Evolutionary conservation across 75 land plant species (phyloP), one percentile per base, ranked within the genome.

Genomic region (Larix kaempferi): DNA sequence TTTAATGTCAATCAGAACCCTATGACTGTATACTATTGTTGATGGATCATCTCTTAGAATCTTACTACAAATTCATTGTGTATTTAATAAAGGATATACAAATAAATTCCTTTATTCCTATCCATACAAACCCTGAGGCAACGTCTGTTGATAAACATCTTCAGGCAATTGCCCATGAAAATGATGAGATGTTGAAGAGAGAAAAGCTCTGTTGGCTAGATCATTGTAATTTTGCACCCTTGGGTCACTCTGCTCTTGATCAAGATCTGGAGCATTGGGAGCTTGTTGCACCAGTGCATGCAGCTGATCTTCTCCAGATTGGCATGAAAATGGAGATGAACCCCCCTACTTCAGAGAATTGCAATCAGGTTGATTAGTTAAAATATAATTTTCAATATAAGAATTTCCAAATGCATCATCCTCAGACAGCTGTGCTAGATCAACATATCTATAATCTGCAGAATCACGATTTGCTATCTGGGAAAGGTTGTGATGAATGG

Each of bases 121-220:
- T n/a, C n/a, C n/a, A n/a, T n/a, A n/a, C n/a, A n/a, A n/a, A n/a
- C n/a, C n/a, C n/a, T 76, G 78, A 76, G 67, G 80, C 33, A 80
- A 27, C 75, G 84, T 76, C 33, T 85, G 81, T 52, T 87, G 82
- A 63, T 59, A 73, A 78, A 59, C 82, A 59, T 61, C 25, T 74
- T 83, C 84, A 77, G 52, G 62, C 15, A 29, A 66, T 56, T 78
- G 75, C n/a, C 79, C 82, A 23, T 78, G 85, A 73, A 76, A 62
- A 52, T 80, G 60, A 4, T 73, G 37, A 80, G 61, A 78, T 49
- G 25, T 80, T 37, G 77, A 69, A 74, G 65, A 74, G 66, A 59
- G 57, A 59, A 55, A 23, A 49, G 22, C 56, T 73, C 57, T 49
- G n/a, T 49, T 73, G 27, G 44, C 3, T 25, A 49, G 75, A 54